Evolutionary conservation across 164 flowering plant genomes (phyloP).

Genomic region (Santalum album): DNA sequence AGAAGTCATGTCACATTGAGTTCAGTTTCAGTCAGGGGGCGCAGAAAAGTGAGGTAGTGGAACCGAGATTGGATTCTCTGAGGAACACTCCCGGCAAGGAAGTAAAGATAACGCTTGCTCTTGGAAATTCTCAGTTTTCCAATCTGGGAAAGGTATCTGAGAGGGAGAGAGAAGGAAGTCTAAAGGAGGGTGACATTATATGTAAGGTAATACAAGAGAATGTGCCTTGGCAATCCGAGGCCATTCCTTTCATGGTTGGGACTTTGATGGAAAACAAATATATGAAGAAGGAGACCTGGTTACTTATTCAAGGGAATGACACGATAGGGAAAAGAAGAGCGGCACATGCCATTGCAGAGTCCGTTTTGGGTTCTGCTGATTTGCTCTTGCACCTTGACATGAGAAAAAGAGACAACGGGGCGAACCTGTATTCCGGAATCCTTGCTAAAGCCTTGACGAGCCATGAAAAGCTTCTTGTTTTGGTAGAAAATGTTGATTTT

Average conservation of each 20-base stretch:
- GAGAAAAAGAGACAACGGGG: slow-evolving; percentile 19
- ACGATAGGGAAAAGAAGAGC: slow-evolving; percentile 51
- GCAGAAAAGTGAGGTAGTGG: slow-evolving; percentile 15
- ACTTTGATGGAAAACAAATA: slow-evolving; percentile 28
- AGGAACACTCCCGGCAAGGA: slow-evolving; percentile 40
- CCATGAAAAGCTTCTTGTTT: slow-evolving; percentile 31
- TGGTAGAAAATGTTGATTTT: slow-evolving; percentile 51
- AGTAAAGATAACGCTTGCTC: slow-evolving; percentile 60
- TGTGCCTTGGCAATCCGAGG: slow-evolving; percentile 61
- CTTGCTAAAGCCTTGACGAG: slow-evolving; percentile 26
- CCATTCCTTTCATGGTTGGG: slow-evolving; percentile 37
- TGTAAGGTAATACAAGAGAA: slow-evolving; percentile 39
- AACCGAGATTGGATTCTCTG: slow-evolving; percentile 41
- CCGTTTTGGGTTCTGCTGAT: slow-evolving; percentile 46
- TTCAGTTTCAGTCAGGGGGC: slow-evolving; percentile 27
- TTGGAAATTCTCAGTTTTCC: slow-evolving; percentile 38
- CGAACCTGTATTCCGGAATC: slow-evolving; percentile 14
- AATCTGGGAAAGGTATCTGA: slow-evolving; percentile 14
- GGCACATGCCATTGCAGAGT: slow-evolving; percentile 45
- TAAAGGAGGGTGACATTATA: slow-evolving; percentile 13
- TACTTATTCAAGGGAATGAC: slow-evolving; percentile 59
- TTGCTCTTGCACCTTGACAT: slow-evolving; percentile 37
- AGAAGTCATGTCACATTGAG: slow-evolving; percentile 44
- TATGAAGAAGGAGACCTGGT: slow-evolving; percentile 32
- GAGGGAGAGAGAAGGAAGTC: slow-evolving; percentile 8